Percentiles rank a stretch among this genome's conserved stretches.
These are phyloP conservation scores for Phytophthora sansomeana DNA, from an alignment of 352 stramenopile species.

Conservation along the genomic window DNA sequence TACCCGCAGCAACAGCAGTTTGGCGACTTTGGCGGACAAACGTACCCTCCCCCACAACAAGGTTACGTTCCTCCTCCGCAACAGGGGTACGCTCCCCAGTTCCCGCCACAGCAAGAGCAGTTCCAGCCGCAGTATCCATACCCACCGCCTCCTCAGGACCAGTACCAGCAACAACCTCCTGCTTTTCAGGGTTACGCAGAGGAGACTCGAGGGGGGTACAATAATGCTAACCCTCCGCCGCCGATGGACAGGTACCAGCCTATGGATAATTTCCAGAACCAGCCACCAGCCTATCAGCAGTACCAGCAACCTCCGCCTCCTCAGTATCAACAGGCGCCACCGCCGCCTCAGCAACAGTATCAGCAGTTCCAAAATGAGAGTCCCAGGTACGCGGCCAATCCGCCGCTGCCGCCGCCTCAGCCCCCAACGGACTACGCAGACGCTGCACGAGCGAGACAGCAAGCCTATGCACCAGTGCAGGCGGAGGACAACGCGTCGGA, in stretches of 20 bases:
- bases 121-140: slow-evolving; percentile 25
- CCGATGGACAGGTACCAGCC: slow-evolving; percentile 25
- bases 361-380: slow-evolving; percentile 32
- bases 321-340: slow-evolving; percentile 9
- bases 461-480: slow-evolving; percentile 46
- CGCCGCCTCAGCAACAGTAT: slow-evolving; percentile 7
- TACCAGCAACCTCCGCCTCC: slow-evolving; percentile 18
- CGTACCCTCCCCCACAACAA: slow-evolving; percentile 21
- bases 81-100: slow-evolving; percentile 12
- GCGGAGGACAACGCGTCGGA: slow-evolving; percentile 14
- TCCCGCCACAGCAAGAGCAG: slow-evolving; percentile 2
- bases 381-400: slow-evolving; percentile 24
- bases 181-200: slow-evolving; percentile 22
- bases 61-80: slow-evolving; percentile 13
- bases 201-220: slow-evolving; percentile 15
- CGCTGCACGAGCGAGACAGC: slow-evolving; percentile 45
- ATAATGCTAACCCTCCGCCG: slow-evolving; percentile 14
- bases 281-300: slow-evolving; percentile 19
- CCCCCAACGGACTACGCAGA: slow-evolving; percentile 39
- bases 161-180: slow-evolving; percentile 25
- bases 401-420: slow-evolving; percentile 17
- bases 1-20: slow-evolving; percentile 21
- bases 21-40: slow-evolving; percentile 13
- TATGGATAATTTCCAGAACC: slow-evolving; percentile 27
- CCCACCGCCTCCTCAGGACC: not conserved